Conservation (phyloP, 2,329 filamentous ascomycete genomes). For the Colletotrichum sp. region DNA sequence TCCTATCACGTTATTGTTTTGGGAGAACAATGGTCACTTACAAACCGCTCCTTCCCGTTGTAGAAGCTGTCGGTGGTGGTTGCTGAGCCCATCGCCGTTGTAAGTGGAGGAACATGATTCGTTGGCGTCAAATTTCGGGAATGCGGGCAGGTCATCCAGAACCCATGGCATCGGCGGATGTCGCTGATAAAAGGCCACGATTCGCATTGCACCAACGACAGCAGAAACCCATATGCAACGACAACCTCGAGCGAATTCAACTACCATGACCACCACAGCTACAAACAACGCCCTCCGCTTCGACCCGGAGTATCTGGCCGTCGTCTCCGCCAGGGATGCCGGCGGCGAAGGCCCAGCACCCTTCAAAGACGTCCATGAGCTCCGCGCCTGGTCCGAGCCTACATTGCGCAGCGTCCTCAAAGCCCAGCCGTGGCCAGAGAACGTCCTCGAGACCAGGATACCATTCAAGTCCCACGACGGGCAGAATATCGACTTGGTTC, state of each 20-base stretch:
- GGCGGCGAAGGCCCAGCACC: background rate
- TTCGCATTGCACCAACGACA: background rate
- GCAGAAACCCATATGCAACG: too few relatives aligned
- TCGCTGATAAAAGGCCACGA: background rate
- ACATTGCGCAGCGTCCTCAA: background rate
- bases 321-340: background rate
- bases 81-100: background rate
- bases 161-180: background rate
- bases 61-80: background rate
- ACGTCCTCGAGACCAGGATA: conserved; percentile 3
- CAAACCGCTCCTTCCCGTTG: background rate
- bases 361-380: background rate
- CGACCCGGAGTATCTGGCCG: conserved; percentile 9
- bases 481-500: background rate
- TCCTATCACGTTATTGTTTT: background rate
- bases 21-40: background rate
- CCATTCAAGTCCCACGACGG: conserved; percentile 3
- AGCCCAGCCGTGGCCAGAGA: background rate
- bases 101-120: background rate
- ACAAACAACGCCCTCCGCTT: background rate
- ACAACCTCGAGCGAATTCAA: background rate
- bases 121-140: background rate
- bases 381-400: background rate
- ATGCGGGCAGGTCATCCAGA: conserved; percentile 1
- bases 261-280: background rate